Percentiles rank a stretch among this genome's conserved stretches.
Evolutionary conservation across 257 asterid genomes (phyloP).

Genomic region (Capsicum baccatum): DNA sequence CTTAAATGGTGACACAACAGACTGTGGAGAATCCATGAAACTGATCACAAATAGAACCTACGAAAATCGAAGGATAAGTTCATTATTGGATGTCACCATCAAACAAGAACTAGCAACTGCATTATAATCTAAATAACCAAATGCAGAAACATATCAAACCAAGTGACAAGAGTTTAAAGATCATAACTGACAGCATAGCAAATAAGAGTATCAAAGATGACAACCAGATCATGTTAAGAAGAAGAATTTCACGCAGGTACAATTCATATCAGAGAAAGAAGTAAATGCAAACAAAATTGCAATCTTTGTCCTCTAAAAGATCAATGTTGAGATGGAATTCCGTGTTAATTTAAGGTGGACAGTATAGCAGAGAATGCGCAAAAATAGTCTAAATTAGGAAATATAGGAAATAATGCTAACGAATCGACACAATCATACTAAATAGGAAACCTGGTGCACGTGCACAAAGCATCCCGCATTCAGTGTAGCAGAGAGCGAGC

Average conservation of each 20-base stretch:
- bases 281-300: neutral
- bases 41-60: conserved; percentile 30
- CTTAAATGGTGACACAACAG: conserved; percentile 88
- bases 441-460: no score
- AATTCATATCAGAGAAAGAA: neutral
- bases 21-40: conserved; percentile 90
- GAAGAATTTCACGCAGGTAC: neutral
- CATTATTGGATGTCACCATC: neutral
- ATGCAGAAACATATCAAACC: neutral
- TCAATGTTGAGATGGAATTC: neutral
- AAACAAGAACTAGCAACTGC: neutral
- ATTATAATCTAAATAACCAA: neutral
- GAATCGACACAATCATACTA: neutral
- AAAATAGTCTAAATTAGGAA: neutral
- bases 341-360: neutral
- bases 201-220: conserved; percentile 11
- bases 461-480: no score
- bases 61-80: neutral
- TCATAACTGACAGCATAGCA: neutral
- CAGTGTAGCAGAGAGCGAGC: neutral
- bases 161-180: neutral
- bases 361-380: neutral
- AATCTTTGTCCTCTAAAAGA: neutral
- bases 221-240: neutral
- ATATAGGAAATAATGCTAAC: neutral